A percentile compares a stretch with the other conserved stretches of the same genome.
These are phyloP conservation scores for Tubosaeta sp. DNA, from an alignment of 768 basidiomycete genomes.

Conservation along the genomic window DNA sequence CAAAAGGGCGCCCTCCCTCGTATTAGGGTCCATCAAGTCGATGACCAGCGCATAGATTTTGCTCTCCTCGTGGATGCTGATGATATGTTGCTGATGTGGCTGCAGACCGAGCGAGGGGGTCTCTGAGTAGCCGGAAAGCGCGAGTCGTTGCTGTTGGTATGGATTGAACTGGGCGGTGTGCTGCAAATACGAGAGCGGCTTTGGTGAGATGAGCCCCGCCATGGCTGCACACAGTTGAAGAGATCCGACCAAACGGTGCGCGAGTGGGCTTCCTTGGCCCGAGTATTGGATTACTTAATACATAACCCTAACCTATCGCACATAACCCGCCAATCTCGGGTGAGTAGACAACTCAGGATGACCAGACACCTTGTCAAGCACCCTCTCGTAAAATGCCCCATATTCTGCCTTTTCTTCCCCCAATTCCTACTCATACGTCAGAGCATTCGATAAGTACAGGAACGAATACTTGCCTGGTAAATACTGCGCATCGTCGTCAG, in stretches of 20 bases:
- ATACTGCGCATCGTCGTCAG: constrained; percentile 50
- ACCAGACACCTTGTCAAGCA: constrained; percentile 26
- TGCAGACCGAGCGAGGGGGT: constrained; percentile 56
- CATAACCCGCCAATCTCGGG: constrained; percentile 27
- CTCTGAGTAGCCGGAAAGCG: constrained; percentile 48
- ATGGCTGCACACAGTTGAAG: constrained; percentile 31
- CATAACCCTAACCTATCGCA: constrained; percentile 26
- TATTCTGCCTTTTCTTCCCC: constrained; percentile 28
- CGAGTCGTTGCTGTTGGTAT: constrained; percentile 47
- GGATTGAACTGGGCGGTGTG: constrained; percentile 56
- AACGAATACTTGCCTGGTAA: constrained; percentile 34
- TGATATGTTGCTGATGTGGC: constrained; percentile 52
- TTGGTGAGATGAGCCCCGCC: constrained; percentile 62
- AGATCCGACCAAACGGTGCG: constrained; percentile 4
- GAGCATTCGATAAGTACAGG: background rate
- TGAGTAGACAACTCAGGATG: constrained; percentile 32
- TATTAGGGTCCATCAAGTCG: constrained; percentile 74
- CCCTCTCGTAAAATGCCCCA: constrained; percentile 31
- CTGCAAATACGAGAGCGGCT: constrained; percentile 61
- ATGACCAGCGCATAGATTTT: constrained; percentile 92
- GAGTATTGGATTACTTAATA: constrained; percentile 21
- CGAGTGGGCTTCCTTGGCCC: background rate
- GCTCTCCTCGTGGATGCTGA: constrained; percentile 55
- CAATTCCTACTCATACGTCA: constrained; percentile 11
- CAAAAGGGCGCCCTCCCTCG: constrained; percentile 86